phyloP scores from a whole-genome alignment of 23 red algal species.

The Gracilaria caudata region DNA sequence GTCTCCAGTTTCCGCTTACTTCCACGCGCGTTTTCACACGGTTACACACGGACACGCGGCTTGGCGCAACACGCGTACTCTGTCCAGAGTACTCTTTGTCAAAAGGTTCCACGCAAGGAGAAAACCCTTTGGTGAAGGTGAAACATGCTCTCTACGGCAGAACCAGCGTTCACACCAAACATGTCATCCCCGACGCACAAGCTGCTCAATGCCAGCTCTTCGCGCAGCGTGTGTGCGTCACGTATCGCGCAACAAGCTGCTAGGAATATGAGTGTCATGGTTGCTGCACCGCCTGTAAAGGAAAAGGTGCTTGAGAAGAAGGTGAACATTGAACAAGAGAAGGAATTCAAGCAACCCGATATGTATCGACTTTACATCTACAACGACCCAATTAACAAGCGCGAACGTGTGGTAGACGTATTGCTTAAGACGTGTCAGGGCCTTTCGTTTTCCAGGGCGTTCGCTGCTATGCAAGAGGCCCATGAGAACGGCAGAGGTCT shows the following conservation, averaged over 20 bases:
- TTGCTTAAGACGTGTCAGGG: constrained; percentile 63
- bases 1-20: background rate
- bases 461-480: constrained; percentile 76
- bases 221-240: constrained; percentile 32
- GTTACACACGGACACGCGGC: constrained; percentile 9
- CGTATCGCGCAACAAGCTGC: constrained; percentile 25
- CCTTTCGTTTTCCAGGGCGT: constrained; percentile 69
- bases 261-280: constrained; percentile 12
- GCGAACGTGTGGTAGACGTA: constrained; percentile 67
- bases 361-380: constrained; percentile 76
- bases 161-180: constrained; percentile 11
- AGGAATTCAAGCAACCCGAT: constrained; percentile 48
- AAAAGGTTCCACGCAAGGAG: background rate
- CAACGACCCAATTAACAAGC: constrained; percentile 75
- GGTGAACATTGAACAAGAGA: constrained; percentile 30
- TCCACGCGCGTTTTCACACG: background rate
- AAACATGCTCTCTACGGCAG: background rate
- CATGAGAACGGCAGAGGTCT: constrained; percentile 77
- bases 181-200: constrained; percentile 14
- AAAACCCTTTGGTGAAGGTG: background rate
- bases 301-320: constrained; percentile 36
- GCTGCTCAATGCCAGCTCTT: constrained; percentile 26
- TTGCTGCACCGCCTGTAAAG: constrained; percentile 1
- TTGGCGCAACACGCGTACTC: background rate
- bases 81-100: background rate